These are phyloP conservation scores for Russula sp. DNA, from an alignment of 768 basidiomycete genomes.

Conservation along the genomic window DNA sequence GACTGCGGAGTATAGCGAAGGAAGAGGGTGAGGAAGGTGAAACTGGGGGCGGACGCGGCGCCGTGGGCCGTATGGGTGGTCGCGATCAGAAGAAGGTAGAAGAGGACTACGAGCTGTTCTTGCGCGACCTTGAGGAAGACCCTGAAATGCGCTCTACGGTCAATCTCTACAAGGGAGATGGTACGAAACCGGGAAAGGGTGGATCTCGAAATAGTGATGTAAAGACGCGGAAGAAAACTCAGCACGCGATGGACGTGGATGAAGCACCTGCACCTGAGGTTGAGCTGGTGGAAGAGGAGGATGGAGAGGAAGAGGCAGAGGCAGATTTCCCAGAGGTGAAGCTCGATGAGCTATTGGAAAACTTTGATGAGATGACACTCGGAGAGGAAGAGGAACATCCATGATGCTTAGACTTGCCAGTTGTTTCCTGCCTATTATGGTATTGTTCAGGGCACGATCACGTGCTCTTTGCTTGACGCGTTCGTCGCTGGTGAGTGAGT, in stretches of 20 bases:
- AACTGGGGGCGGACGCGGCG: constrained; percentile 66
- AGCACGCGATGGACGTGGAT: constrained; percentile 68
- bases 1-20: constrained; percentile 85
- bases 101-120: constrained; percentile 93
- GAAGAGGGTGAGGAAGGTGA: constrained; percentile 85
- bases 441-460: neutral
- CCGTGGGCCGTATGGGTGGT: constrained; percentile 87
- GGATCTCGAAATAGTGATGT: constrained; percentile 32
- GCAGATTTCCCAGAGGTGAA: constrained; percentile 83
- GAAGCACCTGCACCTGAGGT: constrained; percentile 29
- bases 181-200: constrained; percentile 38
- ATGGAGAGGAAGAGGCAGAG: constrained; percentile 48
- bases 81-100: constrained; percentile 90
- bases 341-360: constrained; percentile 81
- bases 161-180: constrained; percentile 70
- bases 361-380: constrained; percentile 88
- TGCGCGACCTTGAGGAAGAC: constrained; percentile 92
- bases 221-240: constrained; percentile 37
- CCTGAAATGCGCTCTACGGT: constrained; percentile 81
- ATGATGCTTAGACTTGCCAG: neutral
- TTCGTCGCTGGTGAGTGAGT: neutral
- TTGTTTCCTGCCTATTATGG: neutral
- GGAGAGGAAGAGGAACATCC: constrained; percentile 32
- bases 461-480: constrained; percentile 1
- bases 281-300: constrained; percentile 27